phyloP scores from a whole-genome alignment of 2,329 filamentous ascomycete genomes.

The Esteya vermicola region DNA sequence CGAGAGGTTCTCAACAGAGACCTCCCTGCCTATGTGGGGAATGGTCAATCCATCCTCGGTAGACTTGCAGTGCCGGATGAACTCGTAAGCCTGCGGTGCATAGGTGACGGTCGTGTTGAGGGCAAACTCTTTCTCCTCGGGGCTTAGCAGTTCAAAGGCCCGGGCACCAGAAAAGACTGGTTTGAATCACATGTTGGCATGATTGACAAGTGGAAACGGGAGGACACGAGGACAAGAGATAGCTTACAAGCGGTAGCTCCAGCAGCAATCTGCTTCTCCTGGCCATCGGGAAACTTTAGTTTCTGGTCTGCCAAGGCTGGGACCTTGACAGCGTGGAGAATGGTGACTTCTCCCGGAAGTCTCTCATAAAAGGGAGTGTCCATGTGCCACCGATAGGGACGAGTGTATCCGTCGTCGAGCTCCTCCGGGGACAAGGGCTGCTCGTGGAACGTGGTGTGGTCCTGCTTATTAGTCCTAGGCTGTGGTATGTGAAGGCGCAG shows the following conservation, averaged over 20 bases:
- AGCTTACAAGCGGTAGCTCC: constrained; percentile 8
- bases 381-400: constrained; percentile 67
- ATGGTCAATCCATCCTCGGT: constrained; percentile 8
- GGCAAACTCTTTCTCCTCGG: constrained; percentile 8
- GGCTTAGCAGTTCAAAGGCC: constrained; percentile 7
- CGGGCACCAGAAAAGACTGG: constrained; percentile 8
- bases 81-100: constrained; percentile 9
- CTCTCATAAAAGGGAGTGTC: constrained; percentile 63
- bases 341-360: constrained; percentile 57
- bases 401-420: constrained; percentile 25
- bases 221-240: too few relatives aligned
- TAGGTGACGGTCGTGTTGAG: constrained; percentile 8
- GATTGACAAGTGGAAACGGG: too few relatives aligned
- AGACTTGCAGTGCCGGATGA: constrained; percentile 29
- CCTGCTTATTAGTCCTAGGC: neutral
- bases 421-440: constrained; percentile 25
- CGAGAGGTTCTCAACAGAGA: neutral
- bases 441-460: constrained; percentile 10
- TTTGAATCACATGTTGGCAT: neutral
- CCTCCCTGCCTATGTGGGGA: constrained; percentile 5
- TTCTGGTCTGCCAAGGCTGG: constrained; percentile 26
- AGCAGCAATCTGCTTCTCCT: constrained; percentile 5
- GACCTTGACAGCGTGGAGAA: constrained; percentile 56
- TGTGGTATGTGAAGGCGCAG: neutral
- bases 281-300: constrained; percentile 6